Base-by-base conservation (phyloP, 2,329 filamentous ascomycete genomes). In the Talaromyces pinophilus region DNA sequence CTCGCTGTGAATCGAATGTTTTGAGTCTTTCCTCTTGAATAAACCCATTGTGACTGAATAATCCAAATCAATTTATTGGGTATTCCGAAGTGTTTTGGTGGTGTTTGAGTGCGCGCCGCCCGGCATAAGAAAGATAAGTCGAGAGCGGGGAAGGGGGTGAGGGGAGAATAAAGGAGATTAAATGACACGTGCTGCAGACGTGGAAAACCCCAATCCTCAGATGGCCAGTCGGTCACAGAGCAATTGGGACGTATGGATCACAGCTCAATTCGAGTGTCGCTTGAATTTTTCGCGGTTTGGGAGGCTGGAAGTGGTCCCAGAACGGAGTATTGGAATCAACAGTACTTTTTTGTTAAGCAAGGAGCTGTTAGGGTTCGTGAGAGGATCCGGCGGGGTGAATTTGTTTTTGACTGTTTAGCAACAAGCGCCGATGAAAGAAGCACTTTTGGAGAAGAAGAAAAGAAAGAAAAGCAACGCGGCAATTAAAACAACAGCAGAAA, bases 1-100 rank as follows among this genome's bases (percentile, higher is more conserved):
- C 64, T 81, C 78, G 64, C 73, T 75, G 35, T 75, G 74, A 44
- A 73, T 74, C 19, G 76, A 77, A 63, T 73, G 73, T 65, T 77
- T 80, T n/a, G 78, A 77, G 69, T 82, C 80, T 69, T 80, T 82
- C 72, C 79, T 79, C 73, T 78, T 81, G 72, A 82, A 82, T 65
- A 82, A 72, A 68, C 79, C 80, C 80, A 82, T 82, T 70, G 66
- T 67, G 70, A 67, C 13, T 48, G n/a, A n/a, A 17, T 17, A 11
- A 8, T 62, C 22, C 19, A 48, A 8, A 42, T 10, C 17, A 42
- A 17, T 19, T 15, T n/a, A 33, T 40, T 1, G 19, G 40, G 4
- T 13, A 7, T 38, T 25, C 22, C 5, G 5, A 30, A n/a, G n/a
- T 38, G 19, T 57, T 6, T 22, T 57, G 54, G 11, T 57, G 50